Base-by-base conservation (phyloP, 2,329 filamentous ascomycete species). In the Monosporascus sp. region DNA sequence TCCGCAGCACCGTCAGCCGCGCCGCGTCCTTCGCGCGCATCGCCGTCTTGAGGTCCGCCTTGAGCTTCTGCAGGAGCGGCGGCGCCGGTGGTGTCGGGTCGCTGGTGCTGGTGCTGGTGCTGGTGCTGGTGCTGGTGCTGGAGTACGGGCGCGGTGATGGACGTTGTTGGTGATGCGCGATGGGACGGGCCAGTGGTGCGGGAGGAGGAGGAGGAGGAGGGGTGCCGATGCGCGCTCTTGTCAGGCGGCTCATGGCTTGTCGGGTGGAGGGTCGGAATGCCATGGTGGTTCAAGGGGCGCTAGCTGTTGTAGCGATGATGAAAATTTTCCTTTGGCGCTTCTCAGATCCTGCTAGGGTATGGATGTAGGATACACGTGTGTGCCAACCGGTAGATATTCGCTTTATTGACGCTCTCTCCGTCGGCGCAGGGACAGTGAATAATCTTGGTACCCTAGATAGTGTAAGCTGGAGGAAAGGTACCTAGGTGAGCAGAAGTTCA, bases 1-100 rank as follows among this genome's bases (percentile, higher is more conserved):
- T 70, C 60, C 89, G 86, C 48, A 93, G 78, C 38, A 89, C 87
- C 39, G 80, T 73, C 25, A 92, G 81, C 2, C 86, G 83, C 25
- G 81, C 74, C 25, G 76, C 70, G 65, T 88, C 83, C 68, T 85
- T 87, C 60, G 76, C 76, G 54, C 79, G 78, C 84, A 88, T 87
- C 48, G 84, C 83, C 9, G 75, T 70, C 72, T 88, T 88, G 56
- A 88, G 74, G 60, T 88, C 84, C 58, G 67, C 70, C 63, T 81
- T 82, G 62, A 84, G 72, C 69, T 77, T 80, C 51, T 73, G 68
- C 44, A 82, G 68, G 8, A 82, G 68, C 11, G 79, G 74, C 39
- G 78, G 77, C 5, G 69, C 55, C 31, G 69, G 55, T 22, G 69
- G 55, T 20, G 55, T 50, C 25, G 69, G 63, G 55, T 72, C 69